These are phyloP conservation scores for Trametes punicea DNA, from an alignment of 768 basidiomycete species.

Conservation along the genomic window DNA sequence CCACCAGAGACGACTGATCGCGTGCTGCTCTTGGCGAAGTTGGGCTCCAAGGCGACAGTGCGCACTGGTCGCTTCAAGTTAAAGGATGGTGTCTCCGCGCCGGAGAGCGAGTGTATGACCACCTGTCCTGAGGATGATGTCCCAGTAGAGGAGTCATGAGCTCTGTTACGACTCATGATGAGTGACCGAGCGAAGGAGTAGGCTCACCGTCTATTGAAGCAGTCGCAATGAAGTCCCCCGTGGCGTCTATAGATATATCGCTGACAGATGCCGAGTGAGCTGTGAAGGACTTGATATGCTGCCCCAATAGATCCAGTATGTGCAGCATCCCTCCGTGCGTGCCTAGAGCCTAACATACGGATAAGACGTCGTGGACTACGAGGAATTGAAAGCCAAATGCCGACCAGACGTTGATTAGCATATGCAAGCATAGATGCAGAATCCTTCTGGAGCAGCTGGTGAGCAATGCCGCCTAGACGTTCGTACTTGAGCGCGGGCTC, in stretches of 20 bases:
- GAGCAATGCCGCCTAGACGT: conserved; percentile 66
- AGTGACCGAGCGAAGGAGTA: background rate
- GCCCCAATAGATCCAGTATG: conserved; percentile 73
- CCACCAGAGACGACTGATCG: conserved; percentile 90
- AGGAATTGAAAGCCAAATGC: conserved; percentile 16
- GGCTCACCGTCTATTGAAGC: conserved; percentile 86
- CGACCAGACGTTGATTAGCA: conserved; percentile 69
- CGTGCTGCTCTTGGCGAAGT: conserved; percentile 74
- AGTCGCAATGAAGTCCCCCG: conserved; percentile 86
- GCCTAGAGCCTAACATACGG: conserved; percentile 66
- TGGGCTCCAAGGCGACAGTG: conserved; percentile 85
- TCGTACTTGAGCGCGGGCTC: conserved; percentile 93
- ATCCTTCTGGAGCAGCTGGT: conserved; percentile 83
- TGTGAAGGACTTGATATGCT: conserved; percentile 84
- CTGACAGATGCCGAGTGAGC: conserved; percentile 86
- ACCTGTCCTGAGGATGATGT: conserved; percentile 67
- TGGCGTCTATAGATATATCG: conserved; percentile 80
- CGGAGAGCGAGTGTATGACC: conserved; percentile 77
- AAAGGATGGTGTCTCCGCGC: conserved; percentile 77
- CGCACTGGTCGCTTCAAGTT: conserved; percentile 93
- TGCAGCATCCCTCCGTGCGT: conserved; percentile 94
- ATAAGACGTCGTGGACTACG: background rate
- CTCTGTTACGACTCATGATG: background rate
- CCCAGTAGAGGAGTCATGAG: conserved; percentile 6
- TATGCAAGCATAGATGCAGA: conserved; percentile 81